Evolutionary conservation across 495 filamentous ascomycete species (phyloP), one percentile per base, ranked within the genome.

Genomic region (Aspergillus incahuasiensis): DNA sequence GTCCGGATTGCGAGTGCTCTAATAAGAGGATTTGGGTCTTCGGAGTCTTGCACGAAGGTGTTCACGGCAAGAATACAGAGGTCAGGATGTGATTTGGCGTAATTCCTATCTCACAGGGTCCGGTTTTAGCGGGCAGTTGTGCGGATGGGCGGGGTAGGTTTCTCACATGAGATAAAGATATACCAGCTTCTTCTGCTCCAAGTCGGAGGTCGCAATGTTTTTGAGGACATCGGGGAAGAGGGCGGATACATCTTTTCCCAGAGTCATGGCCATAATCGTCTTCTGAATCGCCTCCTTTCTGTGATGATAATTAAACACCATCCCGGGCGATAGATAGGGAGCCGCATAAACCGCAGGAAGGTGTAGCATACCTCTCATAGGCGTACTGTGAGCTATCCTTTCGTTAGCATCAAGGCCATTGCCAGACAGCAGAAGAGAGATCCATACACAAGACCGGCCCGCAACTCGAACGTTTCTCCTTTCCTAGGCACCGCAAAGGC

Each of bases 111-210:
- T 46, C 49, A 8, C 20, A 20, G 19, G 44, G 35, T 45, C 51
- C 54, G 42, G 32, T 16, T 54, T 63, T 45, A 67, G 58, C 50
- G 19, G 48, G 30, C n/a, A 13, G 24, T 39, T 20, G 25, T 22
- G 30, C 32, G 38, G 21, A 24, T 8, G 41, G 13, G 57, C 13
- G 20, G 34, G 22, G 16, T 22, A 30, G 39, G 19, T 44, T 20
- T 69, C 86, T 67, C 69, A 96, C 92, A 99, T 99, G 32, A 99
- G 76, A 68, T 99, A 99, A 25, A 99, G 81, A 69, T 99, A 99
- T 12, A 99, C 94, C 59, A 99, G 86, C 78, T 99, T 99, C 82
- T 99, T 99, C 79, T 99, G 94, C 68, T 97, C 94, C 54, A 99
- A 74, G 70, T 99, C 94, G 24, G 74, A 76, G 6, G 94, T 97